These are phyloP conservation scores for Orychophragmus violaceus DNA, from an alignment of 345 rosid genomes.

Conservation along the genomic window DNA sequence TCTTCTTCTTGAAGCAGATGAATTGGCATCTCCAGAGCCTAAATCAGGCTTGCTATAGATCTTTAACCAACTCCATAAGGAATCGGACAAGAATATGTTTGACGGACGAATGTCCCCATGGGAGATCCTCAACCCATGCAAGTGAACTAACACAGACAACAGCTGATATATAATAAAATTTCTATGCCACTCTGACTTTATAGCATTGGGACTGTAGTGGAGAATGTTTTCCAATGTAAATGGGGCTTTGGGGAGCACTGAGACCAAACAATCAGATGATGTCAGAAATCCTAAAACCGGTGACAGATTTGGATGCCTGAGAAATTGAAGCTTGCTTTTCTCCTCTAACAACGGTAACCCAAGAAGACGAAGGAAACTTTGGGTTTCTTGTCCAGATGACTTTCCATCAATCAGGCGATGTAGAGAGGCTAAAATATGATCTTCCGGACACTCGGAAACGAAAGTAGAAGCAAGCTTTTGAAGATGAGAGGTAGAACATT, in stretches of 20 bases:
- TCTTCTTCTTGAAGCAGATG: slow-evolving; percentile 26
- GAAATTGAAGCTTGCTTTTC: slow-evolving; percentile 38
- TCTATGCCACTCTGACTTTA: slow-evolving; percentile 69
- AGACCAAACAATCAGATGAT: slow-evolving; percentile 39
- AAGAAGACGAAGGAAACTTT: slow-evolving; percentile 51
- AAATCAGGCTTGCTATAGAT: slow-evolving; percentile 37
- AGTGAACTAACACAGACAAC: slow-evolving; percentile 60
- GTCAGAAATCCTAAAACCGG: slow-evolving; percentile 64
- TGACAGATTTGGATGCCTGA: slow-evolving; percentile 79
- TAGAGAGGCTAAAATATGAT: slow-evolving; percentile 52
- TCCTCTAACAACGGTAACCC: slow-evolving; percentile 61
- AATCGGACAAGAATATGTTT: slow-evolving; percentile 54
- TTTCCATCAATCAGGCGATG: slow-evolving; percentile 54
- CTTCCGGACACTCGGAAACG: slow-evolving; percentile 59
- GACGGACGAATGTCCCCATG: slow-evolving; percentile 75
- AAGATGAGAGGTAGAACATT: slow-evolving; percentile 39
- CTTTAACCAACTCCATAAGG: slow-evolving; percentile 68
- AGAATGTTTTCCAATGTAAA: slow-evolving; percentile 66
- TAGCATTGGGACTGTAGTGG: slow-evolving; percentile 62
- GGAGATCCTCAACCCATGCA: slow-evolving; percentile 58
- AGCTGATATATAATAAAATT: slow-evolving; percentile 71
- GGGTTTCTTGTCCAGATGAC: slow-evolving; percentile 57
- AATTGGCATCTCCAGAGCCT: slow-evolving; percentile 22
- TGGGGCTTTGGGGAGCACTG: slow-evolving; percentile 67
- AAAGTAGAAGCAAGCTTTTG: slow-evolving; percentile 49